Evolutionary conservation across 192 early-diverging fungal genomes (phyloP).

Genomic region (Umbelopsis ramanniana): DNA sequence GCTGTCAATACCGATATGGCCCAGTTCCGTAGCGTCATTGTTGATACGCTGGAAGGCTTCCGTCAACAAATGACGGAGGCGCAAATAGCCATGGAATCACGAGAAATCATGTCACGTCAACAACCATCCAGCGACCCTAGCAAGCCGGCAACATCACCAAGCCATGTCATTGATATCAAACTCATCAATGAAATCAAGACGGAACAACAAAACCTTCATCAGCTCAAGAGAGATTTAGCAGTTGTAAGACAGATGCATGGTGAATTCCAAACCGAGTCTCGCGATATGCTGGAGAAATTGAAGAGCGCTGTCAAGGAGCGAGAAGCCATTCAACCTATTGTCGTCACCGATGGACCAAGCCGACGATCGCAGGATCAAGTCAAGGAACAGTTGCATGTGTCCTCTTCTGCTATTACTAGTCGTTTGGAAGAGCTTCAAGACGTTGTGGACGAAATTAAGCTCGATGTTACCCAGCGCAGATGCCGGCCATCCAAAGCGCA

Average conservation of each 20-base stretch:
- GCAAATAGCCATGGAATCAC: neutral
- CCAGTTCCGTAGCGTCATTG: slow-evolving; percentile 6
- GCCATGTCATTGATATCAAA: neutral
- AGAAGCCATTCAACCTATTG: neutral
- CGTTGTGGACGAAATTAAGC: slow-evolving; percentile 71
- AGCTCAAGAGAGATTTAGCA: slow-evolving; percentile 46
- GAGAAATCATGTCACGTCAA: neutral
- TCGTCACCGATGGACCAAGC: slow-evolving; percentile 28
- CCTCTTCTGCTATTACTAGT: slow-evolving; percentile 52
- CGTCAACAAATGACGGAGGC: slow-evolving; percentile 3
- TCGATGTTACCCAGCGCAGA: slow-evolving; percentile 73
- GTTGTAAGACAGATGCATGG: slow-evolving; percentile 54
- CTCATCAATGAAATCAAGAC: slow-evolving; percentile 32
- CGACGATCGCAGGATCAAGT: slow-evolving; percentile 53
- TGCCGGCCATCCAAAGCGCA: slow-evolving; percentile 59
- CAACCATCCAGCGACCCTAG: neutral
- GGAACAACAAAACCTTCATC: slow-evolving; percentile 49
- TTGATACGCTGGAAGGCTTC: neutral
- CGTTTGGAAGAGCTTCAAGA: slow-evolving; percentile 66
- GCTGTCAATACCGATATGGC: slow-evolving; percentile 21
- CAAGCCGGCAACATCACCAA: neutral
- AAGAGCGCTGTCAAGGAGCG: slow-evolving; percentile 17
- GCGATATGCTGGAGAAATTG: slow-evolving; percentile 18
- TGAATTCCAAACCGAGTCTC: slow-evolving; percentile 51
- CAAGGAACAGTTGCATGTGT: slow-evolving; percentile 48